Evolutionary conservation across 1,139 yeast species (phyloP), one percentile per base, ranked within the genome.

Genomic region (Wickerhamomyces sp.): DNA sequence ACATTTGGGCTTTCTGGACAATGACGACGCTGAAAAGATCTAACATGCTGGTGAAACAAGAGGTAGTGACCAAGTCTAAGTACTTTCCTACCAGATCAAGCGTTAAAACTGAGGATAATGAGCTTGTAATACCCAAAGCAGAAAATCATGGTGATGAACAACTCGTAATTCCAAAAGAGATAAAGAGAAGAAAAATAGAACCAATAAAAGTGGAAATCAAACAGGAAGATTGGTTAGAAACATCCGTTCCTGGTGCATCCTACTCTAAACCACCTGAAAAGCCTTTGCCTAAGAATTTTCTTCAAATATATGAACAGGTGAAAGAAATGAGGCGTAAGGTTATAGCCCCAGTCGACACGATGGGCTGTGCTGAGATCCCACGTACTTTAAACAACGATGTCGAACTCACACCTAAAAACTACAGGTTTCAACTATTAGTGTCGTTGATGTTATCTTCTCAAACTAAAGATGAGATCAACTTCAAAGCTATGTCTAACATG

Each of bases 381-480:
- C 67, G 70, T 31, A 64, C 68, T 2, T 59, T 69, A 21, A 65
- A 59, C 30, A 47, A 41, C 20, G 60, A 56, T 18, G 37, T 42
- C 2, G 41, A 54, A 48, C 42, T 65, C 44, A 58, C 72, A 24
- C 78, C 80, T 0, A 50, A 61, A 47, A 56, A 64, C 20, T 80
- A 72, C 52, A 67, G 97, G 36, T 83, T 81, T 56, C 96, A 89
- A 59, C 67, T 87, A 28, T 65, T 90, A 33, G 69, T 88, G 0
- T 80, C 95, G 4, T 68, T 90, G 39, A 86, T 90, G 92, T 74
- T 92, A 26, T 86, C 96, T 13, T 77, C 97, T 0, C 97, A 90
- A 54, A 92, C 97, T 1, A 88, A 85, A 55, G 98, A 92, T 59
- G 96, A 87, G 56, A 78, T 81, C 27, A 90, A 86, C 48, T 85